Evolutionary conservation across 139 green algal genomes (phyloP).

Genomic region (Coelastrella sp.): DNA sequence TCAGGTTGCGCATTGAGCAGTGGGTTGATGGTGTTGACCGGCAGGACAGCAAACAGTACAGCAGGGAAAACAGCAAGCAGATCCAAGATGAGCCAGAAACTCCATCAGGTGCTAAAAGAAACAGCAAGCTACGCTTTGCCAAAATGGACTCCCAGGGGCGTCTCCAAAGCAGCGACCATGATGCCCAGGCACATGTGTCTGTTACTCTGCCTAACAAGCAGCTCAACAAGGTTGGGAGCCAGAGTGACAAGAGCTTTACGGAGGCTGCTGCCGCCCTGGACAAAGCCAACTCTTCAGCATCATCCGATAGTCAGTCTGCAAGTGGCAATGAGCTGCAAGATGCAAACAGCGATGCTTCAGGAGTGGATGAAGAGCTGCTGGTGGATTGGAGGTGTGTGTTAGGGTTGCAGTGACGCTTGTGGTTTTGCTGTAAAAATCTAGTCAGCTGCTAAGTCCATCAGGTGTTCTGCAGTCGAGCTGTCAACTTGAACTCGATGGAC

Average conservation of each 20-base stretch:
- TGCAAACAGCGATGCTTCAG: slow-evolving; percentile 1
- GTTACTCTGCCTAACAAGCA: no score
- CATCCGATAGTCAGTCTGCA: not conserved
- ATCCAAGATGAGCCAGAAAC: not conserved
- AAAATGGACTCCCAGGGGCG: no score
- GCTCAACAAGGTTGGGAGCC: not conserved
- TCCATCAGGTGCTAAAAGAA: not conserved
- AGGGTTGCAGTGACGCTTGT: not conserved
- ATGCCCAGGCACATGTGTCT: no score
- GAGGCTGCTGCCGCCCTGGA: no score
- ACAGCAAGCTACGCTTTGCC: no score
- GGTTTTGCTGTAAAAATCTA: not conserved
- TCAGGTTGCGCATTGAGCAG: not conserved
- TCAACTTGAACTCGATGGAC: no score
- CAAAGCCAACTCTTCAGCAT: not conserved
- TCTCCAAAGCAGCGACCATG: no score
- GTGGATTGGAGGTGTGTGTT: slow-evolving; percentile 35
- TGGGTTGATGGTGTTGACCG: not conserved
- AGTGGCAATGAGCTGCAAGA: slow-evolving; percentile 21
- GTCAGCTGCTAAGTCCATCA: no score
- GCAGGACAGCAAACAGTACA: not conserved
- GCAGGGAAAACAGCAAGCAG: no score
- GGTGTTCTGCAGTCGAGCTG: no score
- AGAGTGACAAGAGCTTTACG: no score
- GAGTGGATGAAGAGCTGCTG: slow-evolving; percentile 39